These are phyloP conservation scores for Colletotrichum truncatum DNA, from an alignment of 2,329 filamentous ascomycete genomes.

Conservation along the genomic window DNA sequence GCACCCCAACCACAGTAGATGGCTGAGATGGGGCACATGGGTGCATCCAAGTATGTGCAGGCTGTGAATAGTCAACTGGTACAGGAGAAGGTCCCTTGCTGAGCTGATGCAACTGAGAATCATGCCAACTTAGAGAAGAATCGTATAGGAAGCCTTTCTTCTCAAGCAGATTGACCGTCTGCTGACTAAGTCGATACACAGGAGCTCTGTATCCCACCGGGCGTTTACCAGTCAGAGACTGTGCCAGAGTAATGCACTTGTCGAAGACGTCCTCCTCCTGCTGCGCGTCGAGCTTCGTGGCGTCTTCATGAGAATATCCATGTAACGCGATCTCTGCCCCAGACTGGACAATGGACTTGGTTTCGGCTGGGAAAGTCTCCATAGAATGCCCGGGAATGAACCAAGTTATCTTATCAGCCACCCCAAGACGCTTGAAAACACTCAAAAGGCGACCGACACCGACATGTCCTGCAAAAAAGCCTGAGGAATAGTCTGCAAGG, in stretches of 20 bases:
- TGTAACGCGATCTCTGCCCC: constrained; percentile 57
- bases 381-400: constrained; percentile 60
- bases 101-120: constrained; percentile 54
- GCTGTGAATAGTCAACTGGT: constrained; percentile 45
- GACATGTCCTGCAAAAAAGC: constrained; percentile 59
- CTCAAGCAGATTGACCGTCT: constrained; percentile 53
- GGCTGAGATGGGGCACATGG: constrained; percentile 39
- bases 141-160: constrained; percentile 55
- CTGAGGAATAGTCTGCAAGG: constrained; percentile 57
- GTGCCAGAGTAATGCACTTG: constrained; percentile 46
- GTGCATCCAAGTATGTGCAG: constrained; percentile 54
- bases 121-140: constrained; percentile 53
- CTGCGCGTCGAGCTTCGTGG: constrained; percentile 50
- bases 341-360: constrained; percentile 48
- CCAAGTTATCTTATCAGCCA: constrained; percentile 58
- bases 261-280: constrained; percentile 56
- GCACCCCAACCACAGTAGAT: constrained; percentile 50
- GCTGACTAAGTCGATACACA: constrained; percentile 55
- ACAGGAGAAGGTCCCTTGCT: constrained; percentile 46
- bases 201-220: constrained; percentile 58
- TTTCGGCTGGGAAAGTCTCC: constrained; percentile 56
- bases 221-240: constrained; percentile 47
- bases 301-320: constrained; percentile 58
- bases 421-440: constrained; percentile 50
- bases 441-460: constrained; percentile 59